A percentile compares a stretch with the other conserved stretches of the same genome.
Conservation (phyloP, 2,329 filamentous ascomycete species). For the Verticillium tricorpus region DNA sequence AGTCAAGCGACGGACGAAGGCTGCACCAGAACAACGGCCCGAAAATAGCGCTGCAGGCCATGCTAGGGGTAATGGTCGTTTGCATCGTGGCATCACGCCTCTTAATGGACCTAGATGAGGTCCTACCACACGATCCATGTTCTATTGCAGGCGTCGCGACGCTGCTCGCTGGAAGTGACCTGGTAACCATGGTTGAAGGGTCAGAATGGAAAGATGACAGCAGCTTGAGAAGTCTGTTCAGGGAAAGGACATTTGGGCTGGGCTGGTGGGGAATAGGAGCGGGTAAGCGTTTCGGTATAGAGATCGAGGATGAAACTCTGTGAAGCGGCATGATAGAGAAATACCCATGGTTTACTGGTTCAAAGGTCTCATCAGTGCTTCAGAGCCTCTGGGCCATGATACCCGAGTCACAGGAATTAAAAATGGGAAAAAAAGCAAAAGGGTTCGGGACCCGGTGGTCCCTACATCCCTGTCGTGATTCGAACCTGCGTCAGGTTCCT, state of each 20-base stretch:
- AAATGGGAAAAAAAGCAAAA: not conserved
- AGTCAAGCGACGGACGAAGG: constrained; percentile 6
- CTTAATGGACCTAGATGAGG: constrained; percentile 14
- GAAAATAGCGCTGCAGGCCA: constrained; percentile 23
- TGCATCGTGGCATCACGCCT: constrained; percentile 18
- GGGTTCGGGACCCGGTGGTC: not conserved
- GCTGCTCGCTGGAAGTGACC: constrained; percentile 19
- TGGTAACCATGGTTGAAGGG: constrained; percentile 18
- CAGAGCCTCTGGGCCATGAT: too few species aligned
- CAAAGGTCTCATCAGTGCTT: too few species aligned
- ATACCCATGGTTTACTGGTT: not conserved
- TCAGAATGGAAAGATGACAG: constrained; percentile 18
- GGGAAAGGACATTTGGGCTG: constrained; percentile 13
- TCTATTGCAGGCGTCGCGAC: constrained; percentile 21
- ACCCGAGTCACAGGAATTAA: not conserved
- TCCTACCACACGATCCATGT: constrained; percentile 24
- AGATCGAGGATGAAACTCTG: not conserved
- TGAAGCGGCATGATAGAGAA: not conserved
- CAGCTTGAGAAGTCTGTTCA: constrained; percentile 6
- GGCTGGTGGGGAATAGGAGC: constrained; percentile 3
- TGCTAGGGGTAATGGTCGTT: constrained; percentile 22
- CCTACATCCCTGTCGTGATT: not conserved
- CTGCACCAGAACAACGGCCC: constrained; percentile 19
- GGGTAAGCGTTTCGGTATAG: constrained; percentile 1
- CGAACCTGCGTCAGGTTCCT: not conserved